Base-by-base conservation (phyloP, 1,284 basidiomycete species). In the Sporisorium scitamineum region DNA sequence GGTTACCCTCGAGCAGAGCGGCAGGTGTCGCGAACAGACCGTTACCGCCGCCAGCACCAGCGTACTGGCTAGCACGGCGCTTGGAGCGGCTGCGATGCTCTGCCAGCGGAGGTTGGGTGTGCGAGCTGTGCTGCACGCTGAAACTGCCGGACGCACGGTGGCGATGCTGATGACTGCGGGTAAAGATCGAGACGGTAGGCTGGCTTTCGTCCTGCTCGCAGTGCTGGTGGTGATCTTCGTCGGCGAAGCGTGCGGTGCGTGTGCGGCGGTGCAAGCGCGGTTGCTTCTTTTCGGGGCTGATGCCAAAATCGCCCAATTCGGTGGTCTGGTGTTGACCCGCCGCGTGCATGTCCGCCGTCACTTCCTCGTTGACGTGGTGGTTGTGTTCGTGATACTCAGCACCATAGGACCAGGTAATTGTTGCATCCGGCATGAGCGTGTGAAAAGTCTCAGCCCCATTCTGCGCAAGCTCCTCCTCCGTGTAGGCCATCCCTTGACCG, bases 131-230 rank as follows among this genome's bases (percentile, higher is more conserved):
- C 27, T 57, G 70, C 22, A 68, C 24, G 14, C 55, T 59, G 50
- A 67, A 63, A 61, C 61, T 61, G 27, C 55, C 60, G 14, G 67
- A 55, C 8, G 61, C 52, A 34, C 56, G 48, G 48, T 64, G 52
- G 34, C 70, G 62, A 27, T 52, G 34, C 69, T 54, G 48, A n/a
- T 57, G 55, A 27, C 52, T 52, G 14, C 67, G 70, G 2, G 71
- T 74, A 20, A 74, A 76, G 56, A 71, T 76, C n/a, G 63, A 65
- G 3, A 70, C 64, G 1, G 61, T 47, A 14, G 62, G 66, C 26
- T 52, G 53, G 13, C 31, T 48, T 20, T 54, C 54, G 6, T 58
- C 34, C 31, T 42, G n/a, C 39, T 70, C 62, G 26, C 54, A 7
- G 14, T 32, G 52, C 14, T 55, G 48, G 26, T 55, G 47, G 6